Conservation (phyloP, 2,329 filamentous ascomycete genomes). For the Botryosphaeria dothidea region DNA sequence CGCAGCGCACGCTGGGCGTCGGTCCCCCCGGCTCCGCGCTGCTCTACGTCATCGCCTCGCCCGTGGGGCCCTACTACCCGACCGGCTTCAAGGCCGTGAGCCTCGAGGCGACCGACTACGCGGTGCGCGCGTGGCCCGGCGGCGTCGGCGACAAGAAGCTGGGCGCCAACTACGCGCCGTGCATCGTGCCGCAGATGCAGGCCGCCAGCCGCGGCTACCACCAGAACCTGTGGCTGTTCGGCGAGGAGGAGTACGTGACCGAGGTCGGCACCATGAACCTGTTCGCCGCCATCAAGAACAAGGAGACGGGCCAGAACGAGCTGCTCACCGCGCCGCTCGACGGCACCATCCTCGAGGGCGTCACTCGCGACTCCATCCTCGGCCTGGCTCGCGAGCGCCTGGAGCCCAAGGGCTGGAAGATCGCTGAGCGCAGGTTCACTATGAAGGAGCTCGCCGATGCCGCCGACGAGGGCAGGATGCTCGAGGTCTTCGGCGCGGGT, state of each 20-base stretch:
- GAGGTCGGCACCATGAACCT: slow-evolving; percentile 99
- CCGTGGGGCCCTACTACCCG: slow-evolving; percentile 96
- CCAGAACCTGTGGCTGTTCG: slow-evolving; percentile 98
- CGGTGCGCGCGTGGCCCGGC: slow-evolving; percentile 95
- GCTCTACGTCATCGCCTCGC: slow-evolving; percentile 92
- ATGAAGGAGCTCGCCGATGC: slow-evolving; percentile 86
- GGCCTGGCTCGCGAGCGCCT: slow-evolving; percentile 81
- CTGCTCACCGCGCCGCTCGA: slow-evolving; percentile 93
- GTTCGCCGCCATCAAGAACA: slow-evolving; percentile 82
- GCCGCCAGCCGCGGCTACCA: slow-evolving; percentile 91
- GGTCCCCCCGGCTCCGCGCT: slow-evolving; percentile 88
- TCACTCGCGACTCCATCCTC: slow-evolving; percentile 91
- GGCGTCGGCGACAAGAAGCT: slow-evolving; percentile 98
- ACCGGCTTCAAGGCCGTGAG: slow-evolving; percentile 98
- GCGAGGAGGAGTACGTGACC: slow-evolving; percentile 91
- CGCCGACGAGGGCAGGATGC: slow-evolving; percentile 75
- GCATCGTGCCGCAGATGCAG: slow-evolving; percentile 93
- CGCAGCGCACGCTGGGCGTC: slow-evolving; percentile 90
- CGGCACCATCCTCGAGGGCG: slow-evolving; percentile 93
- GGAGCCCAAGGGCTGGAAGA: slow-evolving; percentile 80
- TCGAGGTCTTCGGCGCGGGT: slow-evolving; percentile 92
- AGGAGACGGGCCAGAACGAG: slow-evolving; percentile 86
- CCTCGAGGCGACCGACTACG: slow-evolving; percentile 94
- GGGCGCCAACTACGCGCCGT: slow-evolving; percentile 98
- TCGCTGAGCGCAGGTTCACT: slow-evolving; percentile 87